A percentile compares a stretch with the other conserved stretches of the same genome.
These are phyloP conservation scores for Cryptococcus amylolentus DNA, from an alignment of 1,284 basidiomycete species.

Conservation along the genomic window DNA sequence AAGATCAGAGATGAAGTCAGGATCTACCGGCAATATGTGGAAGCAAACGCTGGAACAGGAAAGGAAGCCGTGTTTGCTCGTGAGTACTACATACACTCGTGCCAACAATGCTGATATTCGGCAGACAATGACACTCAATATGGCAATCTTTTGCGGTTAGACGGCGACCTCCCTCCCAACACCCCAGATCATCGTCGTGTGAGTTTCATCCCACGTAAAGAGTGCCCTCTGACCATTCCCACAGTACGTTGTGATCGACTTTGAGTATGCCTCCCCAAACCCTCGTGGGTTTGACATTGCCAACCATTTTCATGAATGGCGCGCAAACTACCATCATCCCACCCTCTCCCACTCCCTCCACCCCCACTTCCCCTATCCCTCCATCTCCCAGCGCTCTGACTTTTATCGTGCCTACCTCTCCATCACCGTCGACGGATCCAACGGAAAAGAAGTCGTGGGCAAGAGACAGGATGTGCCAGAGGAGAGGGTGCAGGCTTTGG, in stretches of 20 bases:
- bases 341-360: conserved; percentile 69
- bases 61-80: conserved; percentile 48
- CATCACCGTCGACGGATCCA: conserved; percentile 30
- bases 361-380: conserved; percentile 67
- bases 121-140: conserved; percentile 91
- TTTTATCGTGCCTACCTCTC: conserved; percentile 79
- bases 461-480: conserved; percentile 33
- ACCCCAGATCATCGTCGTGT: conserved; percentile 49
- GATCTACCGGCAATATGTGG: conserved; percentile 41
- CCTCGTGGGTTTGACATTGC: conserved; percentile 88
- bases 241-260: conserved; percentile 89
- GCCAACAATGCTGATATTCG: neutral
- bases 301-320: conserved; percentile 96
- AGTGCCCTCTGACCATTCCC: neutral
- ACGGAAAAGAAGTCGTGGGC: conserved; percentile 33
- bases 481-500: conserved; percentile 54
- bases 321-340: conserved; percentile 73
- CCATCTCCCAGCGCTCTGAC: conserved; percentile 64
- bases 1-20: conserved; percentile 41
- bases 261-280: conserved; percentile 88
- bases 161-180: conserved; percentile 53
- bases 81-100: conserved; percentile 20
- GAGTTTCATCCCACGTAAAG: conserved; percentile 6
- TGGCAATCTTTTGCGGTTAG: conserved; percentile 80
- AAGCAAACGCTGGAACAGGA: conserved; percentile 30